These are phyloP conservation scores for Fraxinus albicans DNA, from an alignment of 305 asterid species.

Conservation along the genomic window DNA sequence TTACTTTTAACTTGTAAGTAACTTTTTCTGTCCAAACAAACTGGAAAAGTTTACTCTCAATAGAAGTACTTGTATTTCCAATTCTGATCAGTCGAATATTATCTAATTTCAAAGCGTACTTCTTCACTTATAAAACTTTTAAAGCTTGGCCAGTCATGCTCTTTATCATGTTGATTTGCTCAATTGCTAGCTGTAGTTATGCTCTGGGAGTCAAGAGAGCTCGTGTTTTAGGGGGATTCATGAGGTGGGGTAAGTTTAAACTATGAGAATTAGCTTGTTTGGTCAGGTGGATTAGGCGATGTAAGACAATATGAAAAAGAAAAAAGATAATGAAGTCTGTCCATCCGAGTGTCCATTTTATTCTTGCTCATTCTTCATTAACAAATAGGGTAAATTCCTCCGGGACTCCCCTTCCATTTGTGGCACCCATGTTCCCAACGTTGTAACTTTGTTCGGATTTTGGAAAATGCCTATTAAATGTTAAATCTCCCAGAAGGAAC, in stretches of 20 bases:
- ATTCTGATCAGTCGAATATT: not conserved
- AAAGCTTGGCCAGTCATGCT: not conserved
- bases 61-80: not conserved
- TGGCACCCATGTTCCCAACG: not conserved
- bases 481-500: not conserved
- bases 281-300: not conserved
- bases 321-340: not conserved
- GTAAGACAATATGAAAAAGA: not conserved
- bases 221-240: slow-evolving; percentile 3
- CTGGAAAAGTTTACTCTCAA: not conserved
- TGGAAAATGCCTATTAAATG: not conserved
- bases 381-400: not conserved
- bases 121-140: not conserved
- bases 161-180: not conserved
- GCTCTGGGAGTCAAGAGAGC: slow-evolving; percentile 5
- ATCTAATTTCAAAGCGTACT: not conserved
- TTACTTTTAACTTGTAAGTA: not conserved
- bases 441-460: not conserved
- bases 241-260: slow-evolving; percentile 13
- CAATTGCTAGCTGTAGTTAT: slow-evolving; percentile 15
- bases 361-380: not conserved
- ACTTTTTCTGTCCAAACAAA: not conserved
- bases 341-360: not conserved
- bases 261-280: not conserved
- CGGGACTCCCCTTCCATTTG: not conserved